phyloP scores from a whole-genome alignment of 225 moss, liverwort and hornwort genomes.

The Thuidium tamariscinum region DNA sequence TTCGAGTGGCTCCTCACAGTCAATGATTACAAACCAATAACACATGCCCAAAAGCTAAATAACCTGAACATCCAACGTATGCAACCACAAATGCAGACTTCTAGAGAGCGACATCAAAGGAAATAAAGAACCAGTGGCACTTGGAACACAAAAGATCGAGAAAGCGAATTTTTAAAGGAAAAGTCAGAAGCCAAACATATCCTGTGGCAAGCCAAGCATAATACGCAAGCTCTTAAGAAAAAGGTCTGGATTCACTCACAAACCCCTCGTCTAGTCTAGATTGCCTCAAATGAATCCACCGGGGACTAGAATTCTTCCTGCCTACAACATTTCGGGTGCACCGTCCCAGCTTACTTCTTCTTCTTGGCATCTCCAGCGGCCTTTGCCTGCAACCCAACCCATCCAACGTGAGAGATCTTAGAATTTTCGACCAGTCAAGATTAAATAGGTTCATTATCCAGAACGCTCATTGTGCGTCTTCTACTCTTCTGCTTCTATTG shows the following conservation, averaged over 20 bases:
- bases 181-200: background rate
- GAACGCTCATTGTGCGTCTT: background rate
- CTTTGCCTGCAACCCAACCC: slow-evolving; percentile 9
- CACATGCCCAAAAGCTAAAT: background rate
- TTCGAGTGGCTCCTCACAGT: background rate
- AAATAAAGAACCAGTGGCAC: background rate
- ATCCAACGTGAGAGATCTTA: background rate
- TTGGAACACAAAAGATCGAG: background rate
- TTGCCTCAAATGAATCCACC: background rate
- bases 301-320: background rate
- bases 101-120: background rate
- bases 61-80: background rate
- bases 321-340: background rate
- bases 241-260: background rate
- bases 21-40: background rate
- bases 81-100: background rate
- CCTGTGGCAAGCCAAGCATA: background rate
- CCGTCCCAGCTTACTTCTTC: slow-evolving; percentile 9
- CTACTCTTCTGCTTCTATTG: background rate
- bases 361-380: slow-evolving; percentile 33
- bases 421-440: background rate
- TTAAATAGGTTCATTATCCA: background rate
- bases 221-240: background rate
- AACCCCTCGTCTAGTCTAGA: background rate
- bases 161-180: background rate